Evolutionary conservation across 371 early-diverging fungal genomes (phyloP), one percentile per base, ranked within the genome.

Genomic region (Rhizopus stolonifer): DNA sequence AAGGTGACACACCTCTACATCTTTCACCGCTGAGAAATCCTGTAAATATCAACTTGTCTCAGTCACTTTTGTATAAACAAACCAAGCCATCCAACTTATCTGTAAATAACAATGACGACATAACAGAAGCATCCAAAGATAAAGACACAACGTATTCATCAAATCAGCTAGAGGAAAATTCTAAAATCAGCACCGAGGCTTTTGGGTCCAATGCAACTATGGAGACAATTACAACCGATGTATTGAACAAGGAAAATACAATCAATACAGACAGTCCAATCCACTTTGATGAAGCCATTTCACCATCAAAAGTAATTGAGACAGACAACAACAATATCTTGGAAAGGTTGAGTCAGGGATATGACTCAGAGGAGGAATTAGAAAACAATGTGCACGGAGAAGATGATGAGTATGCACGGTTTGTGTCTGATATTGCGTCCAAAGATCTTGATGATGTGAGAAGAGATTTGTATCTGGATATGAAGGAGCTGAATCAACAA

Each of bases 401-500:
- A 60, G 77, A 80, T 15, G 70, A 69, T 15, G 85, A 84, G 34
- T 85, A 64, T 52, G 80, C 78, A 0, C 60, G 72, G 5, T 75
- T 82, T 60, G 52, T 88, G 19, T 65, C 83, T 22, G 65, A 78
- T 44, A 62, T 88, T 54, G 40, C 76, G 21, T 51, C 73, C 11
- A 62, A 73, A 17, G 62, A 82, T 50, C 44, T 74, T 40, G 45
- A 72, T 14, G 58, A 70, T 45, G 67, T 84, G 1, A 71, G 67
- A 25, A 54, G 49, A n/a, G 79, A 80, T 22, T 61, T 90, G 0
- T 56, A 86, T 31, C 48, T 65, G 9, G 90, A 91, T 46, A 65
- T 92, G 59, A 65, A 78, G 22, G 64, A 63, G 3, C 61, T 92
- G 6, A 77, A 74, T 19, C 57, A 63, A 9, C 71, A 83, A 46